These are phyloP conservation scores for Neoboletus magnificus DNA, from an alignment of 768 basidiomycete genomes.

Conservation along the genomic window DNA sequence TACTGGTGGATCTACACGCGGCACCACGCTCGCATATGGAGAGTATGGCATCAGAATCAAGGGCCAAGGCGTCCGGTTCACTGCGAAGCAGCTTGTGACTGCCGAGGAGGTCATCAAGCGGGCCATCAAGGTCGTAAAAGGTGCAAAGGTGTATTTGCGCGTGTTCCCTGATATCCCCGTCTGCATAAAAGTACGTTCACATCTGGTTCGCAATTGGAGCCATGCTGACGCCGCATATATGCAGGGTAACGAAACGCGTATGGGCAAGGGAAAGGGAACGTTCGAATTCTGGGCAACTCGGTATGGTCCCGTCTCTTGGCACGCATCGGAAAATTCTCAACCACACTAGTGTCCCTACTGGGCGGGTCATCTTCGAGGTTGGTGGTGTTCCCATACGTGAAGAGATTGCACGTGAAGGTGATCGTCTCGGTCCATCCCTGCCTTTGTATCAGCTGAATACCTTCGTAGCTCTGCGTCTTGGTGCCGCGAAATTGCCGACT, in stretches of 20 bases:
- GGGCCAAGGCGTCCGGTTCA: slow-evolving; percentile 74
- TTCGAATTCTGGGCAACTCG: slow-evolving; percentile 98
- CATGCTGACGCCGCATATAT: slow-evolving; percentile 1
- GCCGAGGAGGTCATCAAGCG: slow-evolving; percentile 86
- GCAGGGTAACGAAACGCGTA: slow-evolving; percentile 96
- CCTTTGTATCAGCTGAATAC: slow-evolving; percentile 1
- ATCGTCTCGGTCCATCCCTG: background rate
- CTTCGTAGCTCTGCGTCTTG: slow-evolving; percentile 73
- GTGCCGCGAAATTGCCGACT: slow-evolving; percentile 84
- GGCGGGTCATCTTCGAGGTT: slow-evolving; percentile 91
- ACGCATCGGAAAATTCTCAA: background rate
- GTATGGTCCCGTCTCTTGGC: slow-evolving; percentile 38
- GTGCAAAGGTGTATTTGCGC: slow-evolving; percentile 79
- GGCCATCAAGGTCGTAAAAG: slow-evolving; percentile 87
- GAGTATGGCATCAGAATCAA: slow-evolving; percentile 91
- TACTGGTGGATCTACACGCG: slow-evolving; percentile 86
- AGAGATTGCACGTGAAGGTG: slow-evolving; percentile 90
- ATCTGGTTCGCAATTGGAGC: background rate
- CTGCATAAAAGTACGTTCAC: slow-evolving; percentile 77
- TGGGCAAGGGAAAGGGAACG: slow-evolving; percentile 98
- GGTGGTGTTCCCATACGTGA: slow-evolving; percentile 87
- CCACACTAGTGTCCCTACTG: slow-evolving; percentile 67
- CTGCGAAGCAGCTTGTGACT: slow-evolving; percentile 85
- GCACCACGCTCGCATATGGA: slow-evolving; percentile 88
- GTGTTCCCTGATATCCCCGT: slow-evolving; percentile 98